Base-by-base conservation (phyloP, 192 early-diverging fungal species). In the Backusella tarrabulga region DNA sequence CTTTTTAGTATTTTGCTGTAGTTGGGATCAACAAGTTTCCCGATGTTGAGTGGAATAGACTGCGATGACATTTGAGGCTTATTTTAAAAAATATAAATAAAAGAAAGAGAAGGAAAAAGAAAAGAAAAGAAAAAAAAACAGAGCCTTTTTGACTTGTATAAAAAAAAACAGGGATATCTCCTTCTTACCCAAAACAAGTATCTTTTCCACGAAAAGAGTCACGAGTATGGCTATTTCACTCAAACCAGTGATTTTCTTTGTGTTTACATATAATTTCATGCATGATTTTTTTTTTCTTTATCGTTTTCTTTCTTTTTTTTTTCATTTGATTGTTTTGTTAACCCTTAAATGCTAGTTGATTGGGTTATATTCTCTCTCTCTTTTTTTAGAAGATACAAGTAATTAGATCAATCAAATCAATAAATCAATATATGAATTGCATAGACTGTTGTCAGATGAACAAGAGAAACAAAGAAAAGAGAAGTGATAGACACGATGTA, bases 11-110 rank as follows among this genome's bases (percentile, higher is more conserved):
- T 78, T 71, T 80, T 66, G n/a, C 76, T 70, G 67, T 81, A 83
- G 6, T 26, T 21, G n/a, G 79, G 79, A 75, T 85, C 84, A 46
- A 85, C 79, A 50, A 71, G 81, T 73, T 78, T 82, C 56, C 68
- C 77, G 23, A 82, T 23, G 9, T 63, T 23, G 26, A 26, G 12
- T 12, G 56, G 8, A 26, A 63, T 63, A 23, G 19, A 12, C 26
- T 56, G 54, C 8, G 21, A 56, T 21, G 56, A 3, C 56, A 63
- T 63, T 32, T 12, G 11, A 60, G 4, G 56, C 29, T 23, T 26
- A 60, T 60, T 32, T 29, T 7, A 3, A 54, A 54, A 54, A 54
- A 21, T 11, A 60, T 60, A 23, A 60, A 60, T 29, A 7, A 23
- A 4, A 23, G 9, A 21, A 23, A 23, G 54, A 23, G 21, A 54